phyloP scores from a whole-genome alignment of 768 basidiomycete genomes.

The Mycena floridula region DNA sequence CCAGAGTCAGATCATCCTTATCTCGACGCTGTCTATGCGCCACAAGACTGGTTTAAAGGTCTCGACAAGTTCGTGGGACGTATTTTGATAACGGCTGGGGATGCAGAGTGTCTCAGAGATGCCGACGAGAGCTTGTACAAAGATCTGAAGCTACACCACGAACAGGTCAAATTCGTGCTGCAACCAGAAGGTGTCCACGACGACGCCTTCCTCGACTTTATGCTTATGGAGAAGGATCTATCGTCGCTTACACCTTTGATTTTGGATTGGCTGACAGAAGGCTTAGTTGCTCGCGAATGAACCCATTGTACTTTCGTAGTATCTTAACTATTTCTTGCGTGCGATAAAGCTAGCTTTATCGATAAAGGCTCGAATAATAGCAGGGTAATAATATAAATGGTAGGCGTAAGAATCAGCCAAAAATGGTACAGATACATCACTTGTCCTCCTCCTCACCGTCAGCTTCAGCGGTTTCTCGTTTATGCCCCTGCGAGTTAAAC shows the following conservation, averaged over 20 bases:
- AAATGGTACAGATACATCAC: no score
- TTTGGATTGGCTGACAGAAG: conserved; percentile 18
- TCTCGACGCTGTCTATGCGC: conserved; percentile 23
- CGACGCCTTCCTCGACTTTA: conserved; percentile 28
- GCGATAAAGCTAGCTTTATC: no score
- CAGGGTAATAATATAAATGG: no score
- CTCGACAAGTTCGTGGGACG: conserved; percentile 23
- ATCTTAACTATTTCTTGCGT: no score
- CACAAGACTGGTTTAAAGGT: conserved; percentile 27
- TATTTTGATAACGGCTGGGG: conserved; percentile 30
- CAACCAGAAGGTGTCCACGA: conserved; percentile 30
- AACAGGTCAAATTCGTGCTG: conserved; percentile 15
- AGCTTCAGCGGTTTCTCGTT: conserved; percentile 36
- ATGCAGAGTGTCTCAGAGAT: conserved; percentile 26
- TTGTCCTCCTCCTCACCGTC: conserved; percentile 18
- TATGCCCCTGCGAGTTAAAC: conserved; percentile 25
- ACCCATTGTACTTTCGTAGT: no score
- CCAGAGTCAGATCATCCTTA: conserved; percentile 21
- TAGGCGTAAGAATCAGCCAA: no score
- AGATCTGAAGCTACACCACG: conserved; percentile 15
- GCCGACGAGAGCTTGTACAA: conserved; percentile 19
- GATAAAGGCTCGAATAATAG: no score
- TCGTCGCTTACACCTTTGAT: conserved; percentile 17
- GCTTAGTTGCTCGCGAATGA: no score
- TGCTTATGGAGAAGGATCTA: conserved; percentile 12